These are phyloP conservation scores for Fragaria ananassa DNA, from an alignment of 306 rosid genomes.

Conservation along the genomic window DNA sequence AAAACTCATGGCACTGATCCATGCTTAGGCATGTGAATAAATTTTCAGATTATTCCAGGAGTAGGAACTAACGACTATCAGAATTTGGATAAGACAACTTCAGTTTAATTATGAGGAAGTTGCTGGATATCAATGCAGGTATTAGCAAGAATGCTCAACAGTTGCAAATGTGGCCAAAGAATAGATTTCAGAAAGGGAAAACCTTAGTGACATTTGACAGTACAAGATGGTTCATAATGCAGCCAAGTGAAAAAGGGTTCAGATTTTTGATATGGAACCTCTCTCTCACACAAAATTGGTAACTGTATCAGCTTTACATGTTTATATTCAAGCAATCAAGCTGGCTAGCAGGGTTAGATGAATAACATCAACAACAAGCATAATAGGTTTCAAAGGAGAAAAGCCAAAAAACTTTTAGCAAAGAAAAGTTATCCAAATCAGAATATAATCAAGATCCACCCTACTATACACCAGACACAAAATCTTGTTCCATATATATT, in stretches of 20 bases:
- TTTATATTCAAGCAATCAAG: not conserved
- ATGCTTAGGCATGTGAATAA: not conserved
- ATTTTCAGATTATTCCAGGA: not conserved
- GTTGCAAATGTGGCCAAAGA: not conserved
- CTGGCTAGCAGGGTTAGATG: not conserved
- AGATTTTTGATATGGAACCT: not conserved
- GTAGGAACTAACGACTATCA: not conserved
- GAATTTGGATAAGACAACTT: not conserved
- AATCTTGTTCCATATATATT: not conserved
- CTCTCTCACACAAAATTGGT: not conserved
- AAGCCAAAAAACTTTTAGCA: conserved; percentile 11
- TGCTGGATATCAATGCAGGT: not conserved
- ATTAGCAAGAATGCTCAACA: not conserved
- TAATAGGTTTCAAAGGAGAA: conserved; percentile 14
- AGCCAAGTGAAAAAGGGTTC: not conserved
- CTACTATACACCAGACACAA: conserved; percentile 7
- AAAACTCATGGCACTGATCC: not conserved
- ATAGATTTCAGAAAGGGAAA: not conserved
- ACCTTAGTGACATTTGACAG: not conserved
- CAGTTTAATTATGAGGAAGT: not conserved
- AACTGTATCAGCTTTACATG: not conserved
- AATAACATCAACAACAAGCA: conserved; percentile 14
- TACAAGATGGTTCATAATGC: not conserved
- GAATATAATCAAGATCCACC: conserved; percentile 5
- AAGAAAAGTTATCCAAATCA: conserved; percentile 4